Base-by-base conservation (phyloP, 192 early-diverging fungal genomes). In the Kappamyces sp. region DNA sequence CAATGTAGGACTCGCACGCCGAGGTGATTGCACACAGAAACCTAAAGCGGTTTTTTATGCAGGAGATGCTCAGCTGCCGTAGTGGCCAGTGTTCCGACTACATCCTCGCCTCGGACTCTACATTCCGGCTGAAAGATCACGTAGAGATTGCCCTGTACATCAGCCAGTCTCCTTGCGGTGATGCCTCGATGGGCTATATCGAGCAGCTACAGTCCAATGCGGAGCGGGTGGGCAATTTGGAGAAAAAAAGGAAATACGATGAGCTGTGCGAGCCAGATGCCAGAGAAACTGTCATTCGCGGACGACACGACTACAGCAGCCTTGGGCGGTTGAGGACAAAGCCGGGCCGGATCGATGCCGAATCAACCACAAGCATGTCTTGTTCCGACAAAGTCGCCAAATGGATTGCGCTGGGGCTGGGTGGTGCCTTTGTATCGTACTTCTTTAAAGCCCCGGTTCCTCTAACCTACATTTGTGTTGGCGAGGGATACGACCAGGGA, bases 301-400 rank as follows among this genome's bases (percentile, higher is more conserved):
- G 89, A 2, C 72, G 89, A 3, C 60, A 75, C 37, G 75, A 79
- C 47, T 86, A 80, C 60, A 60, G 68, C 13, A 44, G 68, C 7
- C 57, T 84, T 0, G 88, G 88, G 0, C 74, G 79, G 3, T 50
- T 89, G 62, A 73, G 89, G 54, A 91, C 89, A 5, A 91, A 91
- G 63, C 89, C 89, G 23, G 84, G 79, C 6, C 69, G 89, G 13
- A 61, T 76, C 2, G 89, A 91, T 72, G 76, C 86, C 12, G 88
- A 90, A 32, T 79, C 82, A 40, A 84, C 82, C 8, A 15, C 77
- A 13, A 86, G 73, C 51, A 89, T 90, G 88, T 87, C 85, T 3
- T 89, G 87, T 64, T 91, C 88, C 65, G 94, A 97, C 74, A 97
- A 97, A 67, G 79, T 97, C 9, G 88, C 90, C 0, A 81, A 79